phyloP scores from a whole-genome alignment of 2,329 filamentous ascomycete species.

The Pestalotiopsis sp. region DNA sequence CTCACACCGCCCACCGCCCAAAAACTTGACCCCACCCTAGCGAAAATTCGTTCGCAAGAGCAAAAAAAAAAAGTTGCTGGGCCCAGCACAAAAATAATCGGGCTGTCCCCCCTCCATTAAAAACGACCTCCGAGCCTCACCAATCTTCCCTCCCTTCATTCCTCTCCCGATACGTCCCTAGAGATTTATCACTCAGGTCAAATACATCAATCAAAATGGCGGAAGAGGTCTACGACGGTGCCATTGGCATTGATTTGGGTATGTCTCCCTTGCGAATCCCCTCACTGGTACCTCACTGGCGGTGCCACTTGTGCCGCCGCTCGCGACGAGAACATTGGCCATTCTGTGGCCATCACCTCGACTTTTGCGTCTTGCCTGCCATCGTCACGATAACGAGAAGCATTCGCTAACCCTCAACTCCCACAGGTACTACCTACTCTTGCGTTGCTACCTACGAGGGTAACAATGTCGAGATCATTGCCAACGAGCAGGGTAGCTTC shows the following conservation, averaged over 20 bases:
- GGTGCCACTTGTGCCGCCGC: not conserved
- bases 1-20: conserved; percentile 11
- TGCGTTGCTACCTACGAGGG: conserved; percentile 99
- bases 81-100: conserved; percentile 14
- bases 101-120: conserved; percentile 10
- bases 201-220: conserved; percentile 69
- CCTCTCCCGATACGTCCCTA: conserved; percentile 23
- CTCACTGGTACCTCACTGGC: conserved; percentile 13
- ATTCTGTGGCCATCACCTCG: not conserved
- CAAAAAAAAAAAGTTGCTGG: conserved; percentile 13
- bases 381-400: conserved; percentile 5
- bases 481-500: conserved; percentile 99
- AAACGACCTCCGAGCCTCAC: conserved; percentile 13
- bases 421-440: conserved; percentile 95
- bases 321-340: not conserved
- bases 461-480: conserved; percentile 99
- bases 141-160: conserved; percentile 16
- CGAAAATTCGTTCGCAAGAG: conserved; percentile 12
- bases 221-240: conserved; percentile 99
- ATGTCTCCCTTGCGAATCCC: conserved; percentile 40
- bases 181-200: conserved; percentile 27
- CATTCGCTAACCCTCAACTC: conserved; percentile 23
- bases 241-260: conserved; percentile 99
- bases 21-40: conserved; percentile 4
- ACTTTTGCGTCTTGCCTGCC: not conserved